Conservation (phyloP, 192 early-diverging fungal species). For the Coemansia sp. region DNA sequence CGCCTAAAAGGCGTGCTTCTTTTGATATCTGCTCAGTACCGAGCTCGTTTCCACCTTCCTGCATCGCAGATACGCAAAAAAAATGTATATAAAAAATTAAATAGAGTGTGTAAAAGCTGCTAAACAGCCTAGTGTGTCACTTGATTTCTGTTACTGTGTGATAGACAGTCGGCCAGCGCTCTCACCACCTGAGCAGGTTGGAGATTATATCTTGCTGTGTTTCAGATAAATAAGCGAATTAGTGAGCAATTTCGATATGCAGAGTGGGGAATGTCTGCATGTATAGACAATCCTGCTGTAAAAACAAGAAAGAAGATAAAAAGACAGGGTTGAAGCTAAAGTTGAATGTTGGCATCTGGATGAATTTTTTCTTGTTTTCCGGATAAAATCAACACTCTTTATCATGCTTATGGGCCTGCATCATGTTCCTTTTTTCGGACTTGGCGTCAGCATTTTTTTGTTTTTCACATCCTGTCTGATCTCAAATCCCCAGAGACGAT, state of each 20-base stretch:
- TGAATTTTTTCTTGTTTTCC: neutral
- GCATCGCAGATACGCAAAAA: neutral
- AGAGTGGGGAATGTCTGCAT: neutral
- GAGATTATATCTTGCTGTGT: too few relatives aligned
- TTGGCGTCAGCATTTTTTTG: neutral
- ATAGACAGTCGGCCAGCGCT: too few relatives aligned
- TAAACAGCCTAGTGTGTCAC: neutral
- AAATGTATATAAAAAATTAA: neutral
- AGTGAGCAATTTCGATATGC: neutral
- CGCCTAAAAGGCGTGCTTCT: slow-evolving; percentile 44
- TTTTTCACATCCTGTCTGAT: neutral
- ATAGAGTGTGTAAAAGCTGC: neutral
- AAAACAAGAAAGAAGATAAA: neutral
- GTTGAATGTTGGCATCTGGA: neutral
- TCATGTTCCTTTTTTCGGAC: neutral
- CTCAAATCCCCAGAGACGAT: too few relatives aligned
- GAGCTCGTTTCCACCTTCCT: slow-evolving; percentile 10
- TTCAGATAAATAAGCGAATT: too few relatives aligned
- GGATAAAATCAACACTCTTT: neutral
- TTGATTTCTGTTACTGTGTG: neutral
- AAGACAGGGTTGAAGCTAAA: neutral
- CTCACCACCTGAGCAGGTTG: too few relatives aligned
- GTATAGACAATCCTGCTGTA: too few relatives aligned
- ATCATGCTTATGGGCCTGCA: neutral
- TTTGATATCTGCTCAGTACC: slow-evolving; percentile 13